Evolutionary conservation across 139 green algal genomes (phyloP).

Genomic region (Chlamydomonas applanata): DNA sequence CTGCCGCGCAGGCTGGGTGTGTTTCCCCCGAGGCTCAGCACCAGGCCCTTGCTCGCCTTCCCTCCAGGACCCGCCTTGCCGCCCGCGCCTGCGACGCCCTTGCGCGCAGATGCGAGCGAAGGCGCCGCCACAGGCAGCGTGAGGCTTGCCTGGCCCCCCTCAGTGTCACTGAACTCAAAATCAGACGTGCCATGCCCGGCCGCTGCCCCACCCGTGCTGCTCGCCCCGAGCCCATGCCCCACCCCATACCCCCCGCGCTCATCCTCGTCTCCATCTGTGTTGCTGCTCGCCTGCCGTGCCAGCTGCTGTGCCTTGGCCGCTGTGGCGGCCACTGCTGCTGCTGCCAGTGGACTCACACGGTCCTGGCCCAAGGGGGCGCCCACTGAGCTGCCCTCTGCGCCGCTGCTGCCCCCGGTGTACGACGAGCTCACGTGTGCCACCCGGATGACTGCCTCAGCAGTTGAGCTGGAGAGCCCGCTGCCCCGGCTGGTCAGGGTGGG

Average conservation of each 20-base stretch:
- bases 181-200: not conserved
- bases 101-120: slow-evolving; percentile 1
- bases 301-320: not conserved
- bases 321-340: slow-evolving; percentile 2
- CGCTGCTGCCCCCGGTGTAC: not conserved
- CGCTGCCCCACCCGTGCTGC: not conserved
- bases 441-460: not conserved
- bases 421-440: not conserved
- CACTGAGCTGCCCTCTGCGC: not conserved
- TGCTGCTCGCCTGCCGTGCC: not conserved
- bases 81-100: not conserved
- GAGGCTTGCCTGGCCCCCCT: not conserved
- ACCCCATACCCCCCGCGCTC: not conserved
- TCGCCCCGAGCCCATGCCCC: not conserved
- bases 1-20: slow-evolving; percentile 41
- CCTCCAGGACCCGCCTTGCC: slow-evolving; percentile 13
- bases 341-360: not conserved
- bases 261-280: not conserved
- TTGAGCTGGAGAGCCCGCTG: not conserved
- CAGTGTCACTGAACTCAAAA: slow-evolving; percentile 15
- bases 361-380: not conserved
- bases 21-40: not conserved
- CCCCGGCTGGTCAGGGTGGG: not conserved
- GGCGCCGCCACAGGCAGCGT: not conserved
- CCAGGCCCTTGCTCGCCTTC: not conserved